phyloP scores from a whole-genome alignment of 345 rosid genomes.

The Balakata baccata region DNA sequence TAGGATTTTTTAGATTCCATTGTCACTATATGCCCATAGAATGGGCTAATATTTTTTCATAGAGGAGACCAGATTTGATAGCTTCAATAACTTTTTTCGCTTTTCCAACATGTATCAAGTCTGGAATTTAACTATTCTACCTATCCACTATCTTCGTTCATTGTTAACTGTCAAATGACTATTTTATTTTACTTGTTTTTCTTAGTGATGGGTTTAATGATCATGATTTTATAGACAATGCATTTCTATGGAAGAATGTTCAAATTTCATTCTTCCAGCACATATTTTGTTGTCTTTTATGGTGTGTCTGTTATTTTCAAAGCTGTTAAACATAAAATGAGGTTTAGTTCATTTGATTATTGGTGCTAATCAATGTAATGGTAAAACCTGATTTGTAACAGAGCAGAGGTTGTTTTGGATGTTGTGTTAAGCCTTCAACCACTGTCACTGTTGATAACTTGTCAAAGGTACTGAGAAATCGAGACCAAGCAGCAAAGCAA shows the following conservation, averaged over 20 bases:
- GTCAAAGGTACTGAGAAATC: conserved; percentile 49
- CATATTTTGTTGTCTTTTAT: neutral
- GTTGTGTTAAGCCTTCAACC: conserved; percentile 50
- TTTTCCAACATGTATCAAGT: no score
- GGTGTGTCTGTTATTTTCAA: neutral
- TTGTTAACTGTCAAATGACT: no score
- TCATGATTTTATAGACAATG: neutral
- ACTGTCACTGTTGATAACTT: conserved; percentile 46
- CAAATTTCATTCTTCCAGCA: neutral
- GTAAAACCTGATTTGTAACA: conserved; percentile 60
- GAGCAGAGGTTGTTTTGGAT: conserved; percentile 94
- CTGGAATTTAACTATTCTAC: no score
- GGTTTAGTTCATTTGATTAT: conserved; percentile 6
- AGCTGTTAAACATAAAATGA: neutral
- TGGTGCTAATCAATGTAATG: conserved; percentile 40
- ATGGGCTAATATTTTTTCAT: no score
- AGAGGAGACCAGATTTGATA: no score
- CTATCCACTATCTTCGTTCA: no score
- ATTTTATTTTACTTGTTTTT: no score
- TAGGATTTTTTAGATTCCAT: no score
- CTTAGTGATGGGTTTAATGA: neutral
- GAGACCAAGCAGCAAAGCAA: conserved; percentile 45
- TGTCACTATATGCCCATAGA: no score
- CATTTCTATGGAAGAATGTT: no score
- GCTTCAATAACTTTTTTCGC: no score